Evolutionary conservation across 331 rosid species (phyloP), one percentile per base, ranked within the genome.

Genomic region (Spiraea crenata): DNA sequence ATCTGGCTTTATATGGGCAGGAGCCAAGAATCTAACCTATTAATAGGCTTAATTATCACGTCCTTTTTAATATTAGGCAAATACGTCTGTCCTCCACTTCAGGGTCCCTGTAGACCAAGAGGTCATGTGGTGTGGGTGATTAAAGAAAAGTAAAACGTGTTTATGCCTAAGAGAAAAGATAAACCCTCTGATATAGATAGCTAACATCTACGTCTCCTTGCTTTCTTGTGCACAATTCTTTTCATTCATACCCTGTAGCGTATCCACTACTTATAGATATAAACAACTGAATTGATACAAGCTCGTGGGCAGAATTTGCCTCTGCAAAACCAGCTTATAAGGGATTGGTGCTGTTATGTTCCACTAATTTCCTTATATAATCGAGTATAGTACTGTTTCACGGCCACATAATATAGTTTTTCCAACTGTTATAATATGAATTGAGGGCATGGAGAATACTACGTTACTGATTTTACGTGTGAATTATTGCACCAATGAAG

Each of bases 41-140:
- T 17, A 34, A 52, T 69, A 54, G 34, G 45, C 42, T 60, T 54
- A 38, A 62, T n/a, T 45, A 34, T 49, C 35, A 25, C 10, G 37
- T 16, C 42, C 9, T 44, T 12, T 41, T 6, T 65, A 65, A 47
- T 5, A 38, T 4, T 1, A 17, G 37, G 5, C 8, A 7, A 52
- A 16, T 44, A 54, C 71, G 80, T 69, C 20, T 72, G 77, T 71
- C 73, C 20, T 70, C 82, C 70, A 78, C 74, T 78, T 1, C 6
- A 20, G 12, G n/a, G 17, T 56, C 11, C 35, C 50, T 37, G 49
- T 35, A 69, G 66, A 34, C 58, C 16, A 25, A 9, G 57, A 55
- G 72, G 66, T 25, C 62, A 55, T 47, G 79, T 73, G 67, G 67
- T 47, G 79, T 73, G 67, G 67, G 57, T 69, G 79, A 74, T 55